These are phyloP conservation scores for Fraxinus sp. DNA, from an alignment of 305 asterid genomes.

Conservation along the genomic window DNA sequence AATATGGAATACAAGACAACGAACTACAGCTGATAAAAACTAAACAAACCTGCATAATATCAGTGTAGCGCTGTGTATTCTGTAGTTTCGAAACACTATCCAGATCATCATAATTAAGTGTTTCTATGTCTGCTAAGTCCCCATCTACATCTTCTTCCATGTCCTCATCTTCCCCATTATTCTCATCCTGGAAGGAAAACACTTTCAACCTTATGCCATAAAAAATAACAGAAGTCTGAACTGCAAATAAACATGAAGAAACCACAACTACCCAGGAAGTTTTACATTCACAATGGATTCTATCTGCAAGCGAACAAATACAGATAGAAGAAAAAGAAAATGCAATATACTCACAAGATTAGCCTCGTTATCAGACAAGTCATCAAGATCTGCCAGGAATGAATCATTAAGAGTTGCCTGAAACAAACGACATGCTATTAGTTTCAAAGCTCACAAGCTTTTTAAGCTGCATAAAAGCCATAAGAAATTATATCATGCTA, in stretches of 20 bases:
- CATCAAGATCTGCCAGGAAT: constrained; percentile 92
- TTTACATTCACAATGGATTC: neutral
- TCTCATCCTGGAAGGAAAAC: constrained; percentile 54
- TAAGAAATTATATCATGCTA: neutral
- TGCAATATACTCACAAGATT: constrained; percentile 54
- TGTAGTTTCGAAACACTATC: constrained; percentile 89
- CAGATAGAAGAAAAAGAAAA: neutral
- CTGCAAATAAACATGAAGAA: neutral
- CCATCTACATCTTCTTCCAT: constrained; percentile 88
- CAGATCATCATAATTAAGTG: constrained; percentile 84
- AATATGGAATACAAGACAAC: neutral
- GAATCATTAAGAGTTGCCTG: constrained; percentile 97
- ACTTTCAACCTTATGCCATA: constrained; percentile 13
- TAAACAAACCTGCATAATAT: constrained; percentile 69
- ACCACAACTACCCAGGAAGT: constrained; percentile 16
- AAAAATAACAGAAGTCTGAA: constrained; percentile 1
- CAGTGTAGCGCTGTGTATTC: constrained; percentile 63
- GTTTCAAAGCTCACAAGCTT: neutral
- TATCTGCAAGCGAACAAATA: neutral
- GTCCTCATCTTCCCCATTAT: constrained; percentile 50
- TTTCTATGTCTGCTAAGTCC: constrained; percentile 85
- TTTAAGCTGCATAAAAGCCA: constrained; percentile 4
- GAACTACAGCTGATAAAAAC: neutral
- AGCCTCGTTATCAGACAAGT: constrained; percentile 85
- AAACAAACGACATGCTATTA: constrained; percentile 8